A percentile compares a stretch with the other conserved stretches of the same genome.
phyloP scores from a whole-genome alignment of 805 yeast genomes.

The Sugiyamaella chiloensis region DNA sequence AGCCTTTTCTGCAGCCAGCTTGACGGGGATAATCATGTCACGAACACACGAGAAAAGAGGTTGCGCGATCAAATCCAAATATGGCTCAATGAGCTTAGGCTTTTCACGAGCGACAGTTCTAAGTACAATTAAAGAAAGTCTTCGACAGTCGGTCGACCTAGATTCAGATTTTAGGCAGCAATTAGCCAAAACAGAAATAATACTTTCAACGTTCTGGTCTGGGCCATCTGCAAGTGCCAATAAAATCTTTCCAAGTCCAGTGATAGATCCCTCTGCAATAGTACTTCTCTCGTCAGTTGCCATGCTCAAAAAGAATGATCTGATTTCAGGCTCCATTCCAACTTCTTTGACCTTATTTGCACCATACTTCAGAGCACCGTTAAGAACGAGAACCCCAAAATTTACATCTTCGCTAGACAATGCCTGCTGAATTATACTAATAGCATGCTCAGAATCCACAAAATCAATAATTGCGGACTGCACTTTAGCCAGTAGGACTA shows the following conservation, averaged over 20 bases:
- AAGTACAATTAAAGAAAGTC: slow-evolving; percentile 70
- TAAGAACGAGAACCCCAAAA: slow-evolving; percentile 60
- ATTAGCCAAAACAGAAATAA: slow-evolving; percentile 43
- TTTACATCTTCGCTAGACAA: slow-evolving; percentile 16
- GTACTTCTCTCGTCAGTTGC: slow-evolving; percentile 44
- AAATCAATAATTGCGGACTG: slow-evolving; percentile 74
- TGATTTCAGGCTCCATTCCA: slow-evolving; percentile 50
- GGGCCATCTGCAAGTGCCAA: slow-evolving; percentile 45
- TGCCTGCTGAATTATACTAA: slow-evolving; percentile 29
- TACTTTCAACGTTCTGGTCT: slow-evolving; percentile 22
- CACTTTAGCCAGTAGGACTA: slow-evolving; percentile 65
- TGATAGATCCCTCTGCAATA: slow-evolving; percentile 69
- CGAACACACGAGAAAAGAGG: slow-evolving; percentile 79
- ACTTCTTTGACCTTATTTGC: slow-evolving; percentile 59
- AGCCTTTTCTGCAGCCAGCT: slow-evolving; percentile 91
- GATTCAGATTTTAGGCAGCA: slow-evolving; percentile 52
- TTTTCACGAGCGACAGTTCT: slow-evolving; percentile 71
- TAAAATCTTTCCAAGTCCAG: slow-evolving; percentile 79
- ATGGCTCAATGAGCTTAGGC: slow-evolving; percentile 49
- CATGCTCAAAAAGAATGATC: slow-evolving; percentile 47
- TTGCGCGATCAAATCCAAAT: slow-evolving; percentile 45
- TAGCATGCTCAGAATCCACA: slow-evolving; percentile 34
- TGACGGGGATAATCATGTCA: slow-evolving; percentile 86
- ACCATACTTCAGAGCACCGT: slow-evolving; percentile 76
- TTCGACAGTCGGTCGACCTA: slow-evolving; percentile 69